A percentile compares a stretch with the other conserved stretches of the same genome.
Evolutionary conservation across 2,329 filamentous ascomycete genomes (phyloP).

Genomic region (Cladosporium austrohemisphaericum): DNA sequence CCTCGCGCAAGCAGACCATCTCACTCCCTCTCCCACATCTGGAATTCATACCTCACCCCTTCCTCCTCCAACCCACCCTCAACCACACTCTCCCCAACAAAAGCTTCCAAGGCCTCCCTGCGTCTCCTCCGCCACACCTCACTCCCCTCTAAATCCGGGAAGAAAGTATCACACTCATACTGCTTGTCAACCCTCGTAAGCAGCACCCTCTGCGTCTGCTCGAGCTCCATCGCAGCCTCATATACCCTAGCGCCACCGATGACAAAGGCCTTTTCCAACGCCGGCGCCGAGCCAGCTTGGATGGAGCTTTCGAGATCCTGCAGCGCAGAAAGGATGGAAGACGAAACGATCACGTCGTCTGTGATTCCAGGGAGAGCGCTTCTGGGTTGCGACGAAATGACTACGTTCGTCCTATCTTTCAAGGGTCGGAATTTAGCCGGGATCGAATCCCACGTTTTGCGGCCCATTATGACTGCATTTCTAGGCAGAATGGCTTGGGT

Average conservation of each 20-base stretch:
- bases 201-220: slow-evolving; percentile 60
- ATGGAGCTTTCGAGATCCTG: slow-evolving; percentile 32
- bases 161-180: slow-evolving; percentile 74
- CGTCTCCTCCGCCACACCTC: slow-evolving; percentile 20
- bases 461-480: slow-evolving; percentile 87
- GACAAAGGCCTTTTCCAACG: slow-evolving; percentile 65
- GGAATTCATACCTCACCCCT: slow-evolving; percentile 29
- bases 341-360: slow-evolving; percentile 54
- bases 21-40: slow-evolving; percentile 29
- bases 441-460: slow-evolving; percentile 94
- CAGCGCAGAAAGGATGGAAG: slow-evolving; percentile 29
- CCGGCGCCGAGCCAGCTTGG: slow-evolving; percentile 22
- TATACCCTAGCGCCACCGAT: slow-evolving; percentile 92
- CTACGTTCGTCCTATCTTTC: slow-evolving; percentile 73
- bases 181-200: slow-evolving; percentile 66
- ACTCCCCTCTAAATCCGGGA: slow-evolving; percentile 42
- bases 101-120: slow-evolving; percentile 55
- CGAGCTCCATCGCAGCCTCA: slow-evolving; percentile 59
- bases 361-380: slow-evolving; percentile 20
- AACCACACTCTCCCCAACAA: slow-evolving; percentile 62
- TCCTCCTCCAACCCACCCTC: slow-evolving; percentile 47
- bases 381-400: slow-evolving; percentile 58
- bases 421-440: slow-evolving; percentile 75
- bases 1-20: too few relatives aligned
- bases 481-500: too few relatives aligned